These are phyloP conservation scores for Albizia julibrissin DNA, from an alignment of 306 rosid genomes.

Conservation along the genomic window DNA sequence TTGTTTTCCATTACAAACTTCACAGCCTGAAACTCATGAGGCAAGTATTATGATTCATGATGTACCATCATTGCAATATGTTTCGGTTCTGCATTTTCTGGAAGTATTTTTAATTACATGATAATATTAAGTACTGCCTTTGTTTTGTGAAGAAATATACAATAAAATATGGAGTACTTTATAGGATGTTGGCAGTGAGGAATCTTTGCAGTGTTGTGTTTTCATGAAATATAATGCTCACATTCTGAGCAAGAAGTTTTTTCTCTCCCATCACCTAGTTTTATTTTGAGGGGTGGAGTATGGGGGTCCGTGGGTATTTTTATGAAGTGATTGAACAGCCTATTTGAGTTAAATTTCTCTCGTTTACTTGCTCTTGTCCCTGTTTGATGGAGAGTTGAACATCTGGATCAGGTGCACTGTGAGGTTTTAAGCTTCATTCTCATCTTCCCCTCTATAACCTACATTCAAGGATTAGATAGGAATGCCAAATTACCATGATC, in stretches of 20 bases:
- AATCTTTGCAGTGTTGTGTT: neutral
- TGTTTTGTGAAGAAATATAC: slow-evolving; percentile 3
- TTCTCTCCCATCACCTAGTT: slow-evolving; percentile 1
- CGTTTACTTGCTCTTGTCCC: neutral
- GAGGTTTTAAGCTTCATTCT: neutral
- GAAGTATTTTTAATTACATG: neutral
- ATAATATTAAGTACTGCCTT: slow-evolving; percentile 7
- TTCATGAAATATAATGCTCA: neutral
- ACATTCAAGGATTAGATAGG: slow-evolving; percentile 1
- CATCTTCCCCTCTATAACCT: neutral
- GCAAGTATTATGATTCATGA: slow-evolving; percentile 41
- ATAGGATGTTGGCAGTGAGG: neutral
- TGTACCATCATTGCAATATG: neutral
- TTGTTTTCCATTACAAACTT: slow-evolving; percentile 56
- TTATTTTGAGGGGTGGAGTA: neutral
- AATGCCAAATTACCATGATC: neutral
- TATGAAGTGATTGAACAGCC: neutral
- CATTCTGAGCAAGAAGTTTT: neutral
- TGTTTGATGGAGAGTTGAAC: neutral
- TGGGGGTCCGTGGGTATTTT: neutral
- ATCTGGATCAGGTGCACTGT: neutral
- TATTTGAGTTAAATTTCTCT: neutral
- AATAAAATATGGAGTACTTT: neutral
- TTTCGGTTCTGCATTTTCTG: slow-evolving; percentile 8
- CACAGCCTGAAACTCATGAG: slow-evolving; percentile 62